phyloP scores from a whole-genome alignment of 2,329 filamentous ascomycete species.

The Colletotrichum acutatum region DNA sequence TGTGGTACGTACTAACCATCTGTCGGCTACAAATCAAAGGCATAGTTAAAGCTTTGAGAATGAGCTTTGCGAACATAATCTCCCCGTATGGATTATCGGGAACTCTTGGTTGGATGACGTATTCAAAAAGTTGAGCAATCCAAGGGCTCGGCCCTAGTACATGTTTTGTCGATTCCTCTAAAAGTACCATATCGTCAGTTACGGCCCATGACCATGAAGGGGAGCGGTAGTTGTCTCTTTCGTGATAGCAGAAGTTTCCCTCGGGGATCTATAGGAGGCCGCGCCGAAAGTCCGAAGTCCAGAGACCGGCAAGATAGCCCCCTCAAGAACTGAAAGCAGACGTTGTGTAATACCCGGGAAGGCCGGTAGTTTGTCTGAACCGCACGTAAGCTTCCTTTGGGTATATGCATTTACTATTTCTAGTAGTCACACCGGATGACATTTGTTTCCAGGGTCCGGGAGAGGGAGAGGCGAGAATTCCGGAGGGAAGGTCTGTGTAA shows the following conservation, averaged over 20 bases:
- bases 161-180: background rate
- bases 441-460: background rate
- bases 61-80: background rate
- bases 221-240: background rate
- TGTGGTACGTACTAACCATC: background rate
- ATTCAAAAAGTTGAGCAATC: background rate
- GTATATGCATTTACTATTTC: background rate
- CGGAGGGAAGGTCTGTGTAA: background rate
- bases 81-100: background rate
- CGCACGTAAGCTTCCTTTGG: background rate
- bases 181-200: background rate
- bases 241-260: background rate
- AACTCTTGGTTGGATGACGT: background rate
- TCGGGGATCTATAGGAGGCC: background rate
- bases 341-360: slow-evolving; percentile 5
- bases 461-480: background rate
- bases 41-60: background rate
- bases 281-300: background rate
- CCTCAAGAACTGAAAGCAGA: background rate
- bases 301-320: background rate
- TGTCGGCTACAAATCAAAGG: background rate
- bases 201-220: background rate
- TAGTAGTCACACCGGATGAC: background rate
- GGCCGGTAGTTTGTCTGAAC: background rate
- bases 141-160: background rate